Evolutionary conservation across 805 yeast species (phyloP).

Genomic region (Priceomyces haplophilus): DNA sequence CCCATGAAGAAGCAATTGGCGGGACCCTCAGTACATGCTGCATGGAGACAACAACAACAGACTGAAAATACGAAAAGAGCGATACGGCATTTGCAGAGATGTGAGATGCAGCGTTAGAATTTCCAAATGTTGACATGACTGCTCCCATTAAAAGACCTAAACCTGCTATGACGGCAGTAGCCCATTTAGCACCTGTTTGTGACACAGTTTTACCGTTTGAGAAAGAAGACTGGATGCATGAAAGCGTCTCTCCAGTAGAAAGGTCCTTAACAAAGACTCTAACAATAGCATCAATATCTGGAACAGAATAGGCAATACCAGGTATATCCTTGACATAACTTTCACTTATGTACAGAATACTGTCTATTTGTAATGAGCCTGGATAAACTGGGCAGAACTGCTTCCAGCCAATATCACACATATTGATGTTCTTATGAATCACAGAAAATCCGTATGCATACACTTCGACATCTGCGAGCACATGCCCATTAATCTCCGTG

Average conservation of each 20-base stretch:
- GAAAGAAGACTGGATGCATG: slow-evolving; percentile 75
- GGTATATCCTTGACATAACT: slow-evolving; percentile 61
- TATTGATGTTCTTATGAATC: slow-evolving; percentile 53
- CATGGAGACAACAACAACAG: slow-evolving; percentile 82
- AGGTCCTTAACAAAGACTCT: slow-evolving; percentile 49
- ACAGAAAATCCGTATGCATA: slow-evolving; percentile 84
- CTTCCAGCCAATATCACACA: slow-evolving; percentile 70
- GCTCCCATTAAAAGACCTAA: slow-evolving; percentile 83
- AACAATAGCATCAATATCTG: slow-evolving; percentile 79
- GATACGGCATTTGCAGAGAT: slow-evolving; percentile 84
- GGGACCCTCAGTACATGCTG: slow-evolving; percentile 82
- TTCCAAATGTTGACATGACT: slow-evolving; percentile 76
- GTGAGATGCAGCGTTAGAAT: slow-evolving; percentile 85
- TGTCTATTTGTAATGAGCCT: slow-evolving; percentile 73
- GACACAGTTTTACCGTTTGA: slow-evolving; percentile 77
- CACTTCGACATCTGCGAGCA: slow-evolving; percentile 67
- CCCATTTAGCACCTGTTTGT: slow-evolving; percentile 86
- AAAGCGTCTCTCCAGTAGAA: slow-evolving; percentile 44
- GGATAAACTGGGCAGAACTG: slow-evolving; percentile 90
- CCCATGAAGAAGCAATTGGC: slow-evolving; percentile 90
- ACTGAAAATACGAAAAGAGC: slow-evolving; percentile 82
- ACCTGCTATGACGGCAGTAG: slow-evolving; percentile 87
- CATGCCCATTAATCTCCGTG: slow-evolving; percentile 63
- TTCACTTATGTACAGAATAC: slow-evolving; percentile 56
- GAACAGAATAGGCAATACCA: slow-evolving; percentile 81